Conservation (phyloP, 2,329 filamentous ascomycete species). For the Rutstroemia sp. region DNA sequence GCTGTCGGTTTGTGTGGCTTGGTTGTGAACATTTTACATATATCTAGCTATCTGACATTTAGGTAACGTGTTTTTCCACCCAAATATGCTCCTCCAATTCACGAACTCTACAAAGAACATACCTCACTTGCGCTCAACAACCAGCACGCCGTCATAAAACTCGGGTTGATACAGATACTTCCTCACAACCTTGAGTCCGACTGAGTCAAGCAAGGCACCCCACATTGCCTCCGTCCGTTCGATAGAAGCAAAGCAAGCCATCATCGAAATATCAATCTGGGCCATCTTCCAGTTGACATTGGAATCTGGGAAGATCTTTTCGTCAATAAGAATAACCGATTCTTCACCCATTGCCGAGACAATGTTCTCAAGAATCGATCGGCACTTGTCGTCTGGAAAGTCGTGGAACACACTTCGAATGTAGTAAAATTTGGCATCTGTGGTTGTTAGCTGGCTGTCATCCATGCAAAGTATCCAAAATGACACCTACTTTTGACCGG, state of each 20-base stretch:
- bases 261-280: conserved; percentile 33
- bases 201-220: neutral
- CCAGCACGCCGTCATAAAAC: neutral
- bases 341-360: neutral
- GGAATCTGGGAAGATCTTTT: conserved; percentile 33
- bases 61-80: no score
- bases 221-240: conserved; percentile 28
- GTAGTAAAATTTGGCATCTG: conserved; percentile 29
- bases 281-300: conserved; percentile 29
- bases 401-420: conserved; percentile 34
- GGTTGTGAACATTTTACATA: no score
- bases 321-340: conserved; percentile 34
- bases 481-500: neutral
- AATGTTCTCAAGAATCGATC: conserved; percentile 2
- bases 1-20: no score
- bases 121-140: neutral
- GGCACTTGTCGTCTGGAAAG: conserved; percentile 28
- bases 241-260: conserved; percentile 28
- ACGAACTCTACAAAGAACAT: no score
- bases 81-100: no score
- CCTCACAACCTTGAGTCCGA: neutral
- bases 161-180: neutral
- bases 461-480: neutral
- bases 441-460: neutral
- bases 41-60: no score